Percentiles rank a stretch among this genome's conserved stretches.
phyloP scores from a whole-genome alignment of 768 basidiomycete species.

The Rhodosporidiobolus odoratus region DNA sequence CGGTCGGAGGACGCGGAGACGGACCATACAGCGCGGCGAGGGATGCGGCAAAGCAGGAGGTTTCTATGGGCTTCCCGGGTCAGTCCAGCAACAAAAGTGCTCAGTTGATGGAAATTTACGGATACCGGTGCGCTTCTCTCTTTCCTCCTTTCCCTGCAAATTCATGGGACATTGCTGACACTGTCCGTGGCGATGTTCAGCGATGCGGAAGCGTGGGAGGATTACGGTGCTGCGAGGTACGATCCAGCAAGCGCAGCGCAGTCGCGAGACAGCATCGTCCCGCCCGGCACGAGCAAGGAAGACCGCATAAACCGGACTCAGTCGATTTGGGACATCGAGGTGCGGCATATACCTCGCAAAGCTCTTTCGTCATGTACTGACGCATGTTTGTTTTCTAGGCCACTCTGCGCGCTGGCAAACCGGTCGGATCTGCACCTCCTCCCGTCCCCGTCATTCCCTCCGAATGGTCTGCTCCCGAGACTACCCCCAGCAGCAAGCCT shows the following conservation, averaged over 20 bases:
- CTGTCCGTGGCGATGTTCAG: background rate
- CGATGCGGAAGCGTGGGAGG: slow-evolving; percentile 37
- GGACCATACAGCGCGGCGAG: slow-evolving; percentile 17
- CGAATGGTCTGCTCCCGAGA: slow-evolving; percentile 12
- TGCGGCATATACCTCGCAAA: background rate
- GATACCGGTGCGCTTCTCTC: slow-evolving; percentile 19
- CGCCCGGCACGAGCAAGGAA: slow-evolving; percentile 23
- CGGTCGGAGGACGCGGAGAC: background rate
- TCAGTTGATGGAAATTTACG: slow-evolving; percentile 39
- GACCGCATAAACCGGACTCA: slow-evolving; percentile 30
- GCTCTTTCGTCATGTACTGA: background rate
- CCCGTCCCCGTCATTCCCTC: slow-evolving; percentile 33
- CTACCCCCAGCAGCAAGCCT: slow-evolving; percentile 25
- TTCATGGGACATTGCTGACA: background rate
- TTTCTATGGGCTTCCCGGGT: slow-evolving; percentile 34
- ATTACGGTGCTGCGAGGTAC: slow-evolving; percentile 31
- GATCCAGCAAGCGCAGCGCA: slow-evolving; percentile 4
- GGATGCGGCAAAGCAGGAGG: background rate
- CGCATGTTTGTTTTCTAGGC: slow-evolving; percentile 12
- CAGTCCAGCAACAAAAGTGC: slow-evolving; percentile 8
- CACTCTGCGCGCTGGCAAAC: slow-evolving; percentile 33
- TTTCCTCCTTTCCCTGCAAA: background rate
- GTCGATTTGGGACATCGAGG: slow-evolving; percentile 40
- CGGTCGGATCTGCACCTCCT: slow-evolving; percentile 30
- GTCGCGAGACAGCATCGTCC: slow-evolving; percentile 29